Evolutionary conservation across 176 grass and related monocot genomes (phyloP), one percentile per base, ranked within the genome.

Genomic region (Panicum miliaceum): DNA sequence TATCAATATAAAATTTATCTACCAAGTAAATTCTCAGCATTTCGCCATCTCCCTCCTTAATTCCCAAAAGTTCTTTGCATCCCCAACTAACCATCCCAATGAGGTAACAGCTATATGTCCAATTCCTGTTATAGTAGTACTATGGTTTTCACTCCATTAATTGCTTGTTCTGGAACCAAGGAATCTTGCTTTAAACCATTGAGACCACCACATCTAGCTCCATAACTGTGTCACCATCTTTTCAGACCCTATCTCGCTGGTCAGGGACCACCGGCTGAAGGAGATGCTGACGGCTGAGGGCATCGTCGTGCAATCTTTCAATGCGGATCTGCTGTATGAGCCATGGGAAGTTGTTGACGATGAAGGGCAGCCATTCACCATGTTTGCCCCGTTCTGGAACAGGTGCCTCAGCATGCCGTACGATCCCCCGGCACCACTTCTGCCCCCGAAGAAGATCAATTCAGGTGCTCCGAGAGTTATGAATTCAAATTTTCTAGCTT

Each of bases 371-470:
- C 88, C 96, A 1, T 99, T 99, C 80, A 87, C 61, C 68, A 99
- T 94, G 85, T 99, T 99, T 40, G 75, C 79, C 29, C 78, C 91
- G 3, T 99, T 96, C 84, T 99, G 96, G 96, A 96, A 96, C 69
- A 94, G 85, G 82, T 99, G 96, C 78, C 91, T 96, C 68, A 92
- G 91, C 88, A 94, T 99, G 96, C 91, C 68, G 0, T 92, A 90
- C 81, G 96, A 96, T 26, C 96, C 93, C 25, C 83, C 85, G 0
- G 89, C 93, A 0, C 96, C 96, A 38, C 78, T 94, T 76, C 81
- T 99, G 85, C 96, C 96, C 15, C 96, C 96, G 10, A 98, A 98
- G 87, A 90, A 48, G 84, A 90, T 98, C 69, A 83, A 83, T 84
- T 89, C 91, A 92, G 93, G 96, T 99, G 54, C 46, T 43, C 81